Percentiles rank a stretch among this genome's conserved stretches.
phyloP scores from a whole-genome alignment of 2,329 filamentous ascomycete species.

The Fonsecaea monophora region DNA sequence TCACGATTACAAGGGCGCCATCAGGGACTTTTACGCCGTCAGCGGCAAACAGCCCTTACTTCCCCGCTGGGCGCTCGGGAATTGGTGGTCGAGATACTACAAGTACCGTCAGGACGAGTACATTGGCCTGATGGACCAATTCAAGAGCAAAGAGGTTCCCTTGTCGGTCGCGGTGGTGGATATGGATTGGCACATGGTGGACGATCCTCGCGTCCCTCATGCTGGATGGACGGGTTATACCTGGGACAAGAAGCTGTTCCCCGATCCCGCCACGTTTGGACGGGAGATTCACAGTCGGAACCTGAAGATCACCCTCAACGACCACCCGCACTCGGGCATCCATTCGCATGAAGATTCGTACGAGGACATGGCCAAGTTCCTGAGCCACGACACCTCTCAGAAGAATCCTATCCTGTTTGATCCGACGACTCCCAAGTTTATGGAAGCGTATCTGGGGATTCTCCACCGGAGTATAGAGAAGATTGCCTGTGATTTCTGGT shows the following conservation, averaged over 20 bases:
- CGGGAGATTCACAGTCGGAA: constrained; percentile 59
- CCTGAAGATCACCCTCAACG: constrained; percentile 65
- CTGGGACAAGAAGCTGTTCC: constrained; percentile 66
- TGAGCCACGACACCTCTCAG: constrained; percentile 59
- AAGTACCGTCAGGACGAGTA: constrained; percentile 64
- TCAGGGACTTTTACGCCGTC: constrained; percentile 62
- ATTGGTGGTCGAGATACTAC: constrained; percentile 72
- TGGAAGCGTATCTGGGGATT: constrained; percentile 65
- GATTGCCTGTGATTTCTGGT: constrained; percentile 68
- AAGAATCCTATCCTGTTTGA: constrained; percentile 64
- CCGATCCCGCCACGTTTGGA: constrained; percentile 61
- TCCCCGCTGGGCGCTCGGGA: constrained; percentile 66
- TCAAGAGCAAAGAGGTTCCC: constrained; percentile 59
- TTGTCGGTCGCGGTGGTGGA: constrained; percentile 67
- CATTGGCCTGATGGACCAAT: constrained; percentile 63
- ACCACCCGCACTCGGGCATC: constrained; percentile 68
- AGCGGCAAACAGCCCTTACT: constrained; percentile 64
- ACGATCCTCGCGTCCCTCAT: constrained; percentile 53
- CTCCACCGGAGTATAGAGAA: constrained; percentile 64
- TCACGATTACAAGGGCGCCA: constrained; percentile 61
- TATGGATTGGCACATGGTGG: constrained; percentile 71
- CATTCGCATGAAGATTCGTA: constrained; percentile 65
- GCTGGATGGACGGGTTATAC: constrained; percentile 69
- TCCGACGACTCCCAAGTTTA: constrained; percentile 59
- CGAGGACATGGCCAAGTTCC: constrained; percentile 58